Percentiles rank a stretch among this genome's conserved stretches.
phyloP scores from a whole-genome alignment of 345 rosid genomes.

The Eucalyptus pumila region DNA sequence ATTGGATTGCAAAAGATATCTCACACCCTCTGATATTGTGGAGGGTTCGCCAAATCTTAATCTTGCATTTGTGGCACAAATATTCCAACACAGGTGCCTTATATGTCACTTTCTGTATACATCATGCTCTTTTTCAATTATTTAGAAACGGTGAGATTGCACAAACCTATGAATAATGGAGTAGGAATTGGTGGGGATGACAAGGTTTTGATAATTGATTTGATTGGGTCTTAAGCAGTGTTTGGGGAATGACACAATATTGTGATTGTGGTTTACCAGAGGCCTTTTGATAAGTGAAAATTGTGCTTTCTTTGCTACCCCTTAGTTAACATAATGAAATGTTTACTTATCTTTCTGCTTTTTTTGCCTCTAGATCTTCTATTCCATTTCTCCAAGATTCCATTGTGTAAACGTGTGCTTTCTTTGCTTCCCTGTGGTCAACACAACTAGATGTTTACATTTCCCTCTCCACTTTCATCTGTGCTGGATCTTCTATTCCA shows the following conservation, averaged over 20 bases:
- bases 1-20: constrained; percentile 80
- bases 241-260: neutral
- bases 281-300: neutral
- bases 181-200: neutral
- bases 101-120: neutral
- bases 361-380: neutral
- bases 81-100: constrained; percentile 76
- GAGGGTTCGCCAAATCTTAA: constrained; percentile 98
- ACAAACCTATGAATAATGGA: neutral
- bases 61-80: constrained; percentile 94
- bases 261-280: neutral
- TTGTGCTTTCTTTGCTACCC: neutral
- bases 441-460: neutral
- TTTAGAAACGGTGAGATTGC: neutral
- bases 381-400: neutral
- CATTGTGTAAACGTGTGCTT: neutral
- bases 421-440: neutral
- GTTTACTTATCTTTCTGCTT: neutral
- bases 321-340: neutral
- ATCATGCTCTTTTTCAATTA: neutral
- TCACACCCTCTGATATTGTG: constrained; percentile 82
- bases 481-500: neutral
- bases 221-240: neutral
- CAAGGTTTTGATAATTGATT: neutral
- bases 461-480: neutral